Evolutionary conservation across 2,329 filamentous ascomycete species (phyloP), one percentile per base, ranked within the genome.

Genomic region (Botrytis elliptica): DNA sequence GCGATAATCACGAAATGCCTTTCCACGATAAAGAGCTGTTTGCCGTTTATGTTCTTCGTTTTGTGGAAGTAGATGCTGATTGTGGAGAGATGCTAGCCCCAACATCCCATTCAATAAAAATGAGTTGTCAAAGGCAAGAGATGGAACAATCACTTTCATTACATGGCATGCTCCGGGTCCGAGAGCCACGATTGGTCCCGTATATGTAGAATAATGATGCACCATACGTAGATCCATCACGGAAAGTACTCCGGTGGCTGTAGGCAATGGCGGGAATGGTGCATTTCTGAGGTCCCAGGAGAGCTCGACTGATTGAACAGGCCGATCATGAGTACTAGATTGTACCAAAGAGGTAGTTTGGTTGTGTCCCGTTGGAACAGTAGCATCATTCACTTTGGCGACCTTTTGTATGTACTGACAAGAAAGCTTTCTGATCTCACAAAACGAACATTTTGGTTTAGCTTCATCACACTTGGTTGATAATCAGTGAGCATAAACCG

Each of bases 101-200:
- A 81, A 75, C 40, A 80, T 78, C 4, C 72, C 77, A 46, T 79
- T 77, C 63, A 79, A 71, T 0, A 80, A 64, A 49, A 77, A 81
- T 6, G 78, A 77, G 59, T 79, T 75, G 42, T 79, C 77, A 40
- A 81, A 80, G 18, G 78, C 79, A 49, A 81, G 76, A 55, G 77
- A 72, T n/a, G 79, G 79, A 4, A 80, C 74, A 10, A 68, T 40
- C 7, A 77, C 71, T 46, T 76, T 75, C 14, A 79, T 40, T 49
- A 78, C 74, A 36, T 69, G 60, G 18, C 75, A 57, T 20, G 75
- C 71, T 57, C 64, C 62, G 40, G 72, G 20, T 10, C 75, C 75
- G 36, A 78, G 68, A 46, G 77, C 73, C 5, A 80, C 59, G 38
- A 65, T 72, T 16, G 63, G 71, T 67, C 76, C 77, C 8, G 79